These are phyloP conservation scores for Arthrobotrys sinensis DNA, from an alignment of 2,329 filamentous ascomycete genomes.

Conservation along the genomic window DNA sequence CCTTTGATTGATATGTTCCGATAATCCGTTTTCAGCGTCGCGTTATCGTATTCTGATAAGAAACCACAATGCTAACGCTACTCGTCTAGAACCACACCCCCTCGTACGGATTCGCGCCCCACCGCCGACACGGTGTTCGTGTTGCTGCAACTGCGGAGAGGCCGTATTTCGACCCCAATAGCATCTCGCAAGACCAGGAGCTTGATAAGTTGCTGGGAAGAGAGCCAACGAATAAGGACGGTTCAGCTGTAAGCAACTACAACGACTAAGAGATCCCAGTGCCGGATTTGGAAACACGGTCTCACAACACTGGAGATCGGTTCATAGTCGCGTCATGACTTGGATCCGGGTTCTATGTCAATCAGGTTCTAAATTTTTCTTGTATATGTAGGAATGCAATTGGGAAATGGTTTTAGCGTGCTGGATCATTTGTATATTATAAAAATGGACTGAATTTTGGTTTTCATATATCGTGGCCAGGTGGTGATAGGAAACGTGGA, in stretches of 20 bases:
- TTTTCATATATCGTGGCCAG: background rate
- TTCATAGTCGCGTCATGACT: background rate
- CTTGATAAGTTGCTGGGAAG: slow-evolving; percentile 70
- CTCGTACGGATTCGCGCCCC: slow-evolving; percentile 74
- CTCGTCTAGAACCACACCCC: slow-evolving; percentile 71
- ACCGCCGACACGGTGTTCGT: slow-evolving; percentile 72
- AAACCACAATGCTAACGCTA: background rate
- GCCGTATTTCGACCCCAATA: slow-evolving; percentile 64
- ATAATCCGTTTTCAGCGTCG: background rate
- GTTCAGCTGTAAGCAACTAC: slow-evolving; percentile 72
- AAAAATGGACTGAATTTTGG: background rate
- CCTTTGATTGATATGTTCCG: background rate
- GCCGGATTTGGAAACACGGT: background rate
- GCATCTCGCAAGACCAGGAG: slow-evolving; percentile 73
- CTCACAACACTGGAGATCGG: background rate
- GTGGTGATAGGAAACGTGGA: background rate
- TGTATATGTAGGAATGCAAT: slow-evolving; percentile 13
- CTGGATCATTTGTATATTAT: slow-evolving; percentile 5
- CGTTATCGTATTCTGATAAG: background rate
- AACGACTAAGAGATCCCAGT: slow-evolving; percentile 69
- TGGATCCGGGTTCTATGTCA: too few species aligned
- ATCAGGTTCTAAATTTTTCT: background rate
- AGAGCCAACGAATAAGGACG: slow-evolving; percentile 73
- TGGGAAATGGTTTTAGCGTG: slow-evolving; percentile 19
- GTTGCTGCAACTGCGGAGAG: slow-evolving; percentile 66